Evolutionary conservation across 139 green algal genomes (phyloP), one percentile per base, ranked within the genome.

Genomic region (Medakamo hakoo): DNA sequence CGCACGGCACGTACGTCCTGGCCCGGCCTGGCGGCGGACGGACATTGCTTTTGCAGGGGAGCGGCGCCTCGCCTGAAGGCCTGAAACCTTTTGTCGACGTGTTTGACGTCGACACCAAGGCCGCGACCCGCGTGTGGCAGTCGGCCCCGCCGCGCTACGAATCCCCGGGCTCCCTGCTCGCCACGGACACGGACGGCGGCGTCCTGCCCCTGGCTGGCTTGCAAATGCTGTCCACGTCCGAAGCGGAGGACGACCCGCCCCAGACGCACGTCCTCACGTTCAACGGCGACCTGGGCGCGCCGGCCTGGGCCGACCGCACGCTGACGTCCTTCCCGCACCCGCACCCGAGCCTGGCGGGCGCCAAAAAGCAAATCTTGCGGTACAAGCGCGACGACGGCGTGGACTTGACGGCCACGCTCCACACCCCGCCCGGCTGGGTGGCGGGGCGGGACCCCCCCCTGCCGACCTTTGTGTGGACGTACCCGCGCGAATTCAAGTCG

Each of bases 381-480:
- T 99, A 99, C 79, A 84, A 88, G 67, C 80, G 93, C 4, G 63
- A 66, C 3, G 93, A 99, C 67, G 92, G 93, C 18, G 77, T 96
- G 22, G 83, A 92, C 60, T 79, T 99, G 22, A 97, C 83, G 22
- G 93, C 77, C 57, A 97, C 88, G 5, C 81, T 99, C 26, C 98
- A 95, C 82, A 71, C 89, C 30, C 92, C 93, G 4, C 86, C 88
- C 67, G 63, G 80, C 4, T 95, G 95, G 64, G 76, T 93, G 61
- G 61, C 73, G 2, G 73, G 75, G 16, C 58, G 66, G 3, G 86
- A 97, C 66, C 88, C 86, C 4, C 82, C 82, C 18, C 83, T 97
- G 71, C 90, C 90, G 9, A 89, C 79, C 70, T 66, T 99, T 30
- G 63, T 97, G 32, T 99, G 91, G 89, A 88, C 89, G 9, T 98